Percentiles rank a stretch among this genome's conserved stretches.
phyloP scores from a whole-genome alignment of 1,139 yeast genomes.

The Saccharomycopsis crataegensis region DNA sequence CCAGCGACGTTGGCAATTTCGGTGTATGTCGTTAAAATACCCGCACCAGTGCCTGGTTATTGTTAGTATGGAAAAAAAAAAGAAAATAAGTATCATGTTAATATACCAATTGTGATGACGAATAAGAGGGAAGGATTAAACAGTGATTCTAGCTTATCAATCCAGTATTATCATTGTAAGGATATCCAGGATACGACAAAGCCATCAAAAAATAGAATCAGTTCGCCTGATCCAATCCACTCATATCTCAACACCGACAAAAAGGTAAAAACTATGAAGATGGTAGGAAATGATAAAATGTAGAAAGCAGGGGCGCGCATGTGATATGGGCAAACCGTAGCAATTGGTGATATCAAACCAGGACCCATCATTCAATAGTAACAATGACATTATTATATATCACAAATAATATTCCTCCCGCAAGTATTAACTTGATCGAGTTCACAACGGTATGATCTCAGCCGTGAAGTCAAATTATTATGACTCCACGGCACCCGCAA shows the following conservation, averaged over 20 bases:
- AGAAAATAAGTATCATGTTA: not conserved
- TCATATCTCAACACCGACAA: no score
- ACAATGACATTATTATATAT: slow-evolving; percentile 1
- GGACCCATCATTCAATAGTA: not conserved
- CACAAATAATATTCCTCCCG: slow-evolving; percentile 54
- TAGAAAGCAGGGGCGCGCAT: no score
- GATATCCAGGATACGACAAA: not conserved
- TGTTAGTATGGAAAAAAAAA: slow-evolving; percentile 20
- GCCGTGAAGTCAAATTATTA: slow-evolving; percentile 29
- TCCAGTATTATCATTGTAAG: not conserved
- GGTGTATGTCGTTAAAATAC: slow-evolving; percentile 77
- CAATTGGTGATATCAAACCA: no score
- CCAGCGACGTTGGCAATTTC: slow-evolving; percentile 85
- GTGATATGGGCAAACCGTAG: no score
- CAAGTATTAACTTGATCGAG: slow-evolving; percentile 89
- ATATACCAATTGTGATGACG: no score
- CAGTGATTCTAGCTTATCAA: not conserved
- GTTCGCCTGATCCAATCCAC: no score
- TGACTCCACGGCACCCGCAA: slow-evolving; percentile 43
- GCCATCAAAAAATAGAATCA: no score
- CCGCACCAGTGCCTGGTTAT: slow-evolving; percentile 75
- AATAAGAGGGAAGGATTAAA: not conserved
- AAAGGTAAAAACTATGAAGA: no score
- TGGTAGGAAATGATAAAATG: no score
- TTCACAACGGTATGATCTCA: slow-evolving; percentile 72